Evolutionary conservation across 768 basidiomycete genomes (phyloP).

Genomic region (Cystofilobasidium bisporidii): DNA sequence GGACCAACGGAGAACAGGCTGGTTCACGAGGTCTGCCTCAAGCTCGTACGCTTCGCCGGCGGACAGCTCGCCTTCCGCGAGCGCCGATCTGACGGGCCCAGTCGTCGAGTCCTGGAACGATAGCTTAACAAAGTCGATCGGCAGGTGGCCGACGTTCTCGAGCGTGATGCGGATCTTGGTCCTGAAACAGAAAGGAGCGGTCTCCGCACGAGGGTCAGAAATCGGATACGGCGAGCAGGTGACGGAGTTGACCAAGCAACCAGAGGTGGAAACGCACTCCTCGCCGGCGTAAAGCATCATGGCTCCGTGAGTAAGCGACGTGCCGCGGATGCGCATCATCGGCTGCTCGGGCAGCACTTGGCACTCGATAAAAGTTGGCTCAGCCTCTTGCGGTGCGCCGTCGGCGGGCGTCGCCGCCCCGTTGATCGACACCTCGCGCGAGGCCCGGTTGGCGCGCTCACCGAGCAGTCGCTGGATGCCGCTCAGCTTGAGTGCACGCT

Average conservation of each 20-base stretch:
- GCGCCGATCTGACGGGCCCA: conserved; percentile 63
- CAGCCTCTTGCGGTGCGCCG: background rate
- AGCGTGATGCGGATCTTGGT: conserved; percentile 73
- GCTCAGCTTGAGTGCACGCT: conserved; percentile 60
- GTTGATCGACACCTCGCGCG: background rate
- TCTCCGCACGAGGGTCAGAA: too few species aligned
- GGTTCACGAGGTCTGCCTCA: conserved; percentile 65
- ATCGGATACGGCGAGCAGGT: background rate
- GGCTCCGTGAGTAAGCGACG: conserved; percentile 84
- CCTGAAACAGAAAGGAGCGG: conserved; percentile 44
- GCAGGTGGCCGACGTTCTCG: conserved; percentile 75
- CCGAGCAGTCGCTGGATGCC: conserved; percentile 49
- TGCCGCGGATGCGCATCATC: conserved; percentile 69
- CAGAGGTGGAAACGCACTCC: conserved; percentile 47
- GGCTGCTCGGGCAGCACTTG: conserved; percentile 80
- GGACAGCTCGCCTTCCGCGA: conserved; percentile 46
- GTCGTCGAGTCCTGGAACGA: conserved; percentile 87
- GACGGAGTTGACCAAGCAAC: background rate
- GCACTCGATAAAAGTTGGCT: conserved; percentile 58
- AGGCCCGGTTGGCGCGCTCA: conserved; percentile 14
- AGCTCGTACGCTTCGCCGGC: conserved; percentile 84
- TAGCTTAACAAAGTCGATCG: conserved; percentile 74
- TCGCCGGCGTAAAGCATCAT: conserved; percentile 95
- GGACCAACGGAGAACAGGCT: conserved; percentile 72
- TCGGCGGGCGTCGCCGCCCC: background rate